phyloP scores from a whole-genome alignment of 495 filamentous ascomycete genomes.

The Collariella sp. region DNA sequence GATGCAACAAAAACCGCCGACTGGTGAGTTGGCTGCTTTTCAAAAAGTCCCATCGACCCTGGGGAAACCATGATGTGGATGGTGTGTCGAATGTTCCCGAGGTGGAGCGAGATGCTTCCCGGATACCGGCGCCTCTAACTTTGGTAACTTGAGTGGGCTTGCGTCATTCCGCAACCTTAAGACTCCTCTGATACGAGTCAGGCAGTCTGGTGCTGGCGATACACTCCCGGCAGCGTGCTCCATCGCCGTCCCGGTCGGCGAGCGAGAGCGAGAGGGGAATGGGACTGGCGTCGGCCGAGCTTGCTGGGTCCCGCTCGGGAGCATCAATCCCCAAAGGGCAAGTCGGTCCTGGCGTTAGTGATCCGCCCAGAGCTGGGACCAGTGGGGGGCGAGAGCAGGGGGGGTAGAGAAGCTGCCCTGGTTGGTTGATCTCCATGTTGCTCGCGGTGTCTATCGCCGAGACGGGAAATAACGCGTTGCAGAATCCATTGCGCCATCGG shows the following conservation, averaged over 20 bases:
- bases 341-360: conserved; percentile 12
- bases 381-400: background rate
- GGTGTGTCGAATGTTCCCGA: no score
- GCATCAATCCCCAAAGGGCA: conserved; percentile 3
- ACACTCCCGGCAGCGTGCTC: no score
- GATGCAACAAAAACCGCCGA: background rate
- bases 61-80: no score
- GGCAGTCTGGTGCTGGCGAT: background rate
- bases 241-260: background rate
- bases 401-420: background rate
- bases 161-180: no score
- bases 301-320: background rate
- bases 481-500: conserved; percentile 7
- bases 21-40: background rate
- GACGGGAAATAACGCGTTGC: conserved; percentile 11
- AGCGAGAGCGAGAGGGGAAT: background rate
- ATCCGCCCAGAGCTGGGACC: background rate
- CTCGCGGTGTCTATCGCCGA: conserved; percentile 4
- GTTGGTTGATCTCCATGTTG: background rate
- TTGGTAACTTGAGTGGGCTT: no score
- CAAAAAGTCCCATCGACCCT: no score
- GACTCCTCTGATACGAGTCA: no score
- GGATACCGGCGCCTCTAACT: no score
- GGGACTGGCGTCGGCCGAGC: background rate
- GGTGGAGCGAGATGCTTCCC: no score